Evolutionary conservation across 306 rosid genomes (phyloP), one percentile per base, ranked within the genome.

Genomic region (Gastrolobium bilobum): DNA sequence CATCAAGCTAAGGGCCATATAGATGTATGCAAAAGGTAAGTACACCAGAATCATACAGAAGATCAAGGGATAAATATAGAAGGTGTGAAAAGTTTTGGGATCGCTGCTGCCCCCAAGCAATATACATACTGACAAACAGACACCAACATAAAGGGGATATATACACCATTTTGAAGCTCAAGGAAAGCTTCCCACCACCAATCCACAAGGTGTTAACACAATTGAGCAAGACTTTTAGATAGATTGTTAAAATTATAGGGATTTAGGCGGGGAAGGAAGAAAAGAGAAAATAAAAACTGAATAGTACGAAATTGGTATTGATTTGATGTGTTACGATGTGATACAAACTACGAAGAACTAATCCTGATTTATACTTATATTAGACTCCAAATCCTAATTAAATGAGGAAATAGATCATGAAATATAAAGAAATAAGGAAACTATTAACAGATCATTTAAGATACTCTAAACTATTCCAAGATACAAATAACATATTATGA

Each of bases 141-240:
- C 38, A 73, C 70, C 66, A 3, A 66, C 65, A 75, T 15, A 34
- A 74, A 43, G 33, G 51, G 47, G 76, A 47, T 13, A 20, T 26
- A 48, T 20, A 54, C 31, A 70, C 81, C 11, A 60, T 47, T 70
- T 63, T 54, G 65, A 77, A 77, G 65, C 79, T 26, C 76, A 56
- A 69, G 11, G 64, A 54, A 53, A 26, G 69, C 40, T 46, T 37
- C 34, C 3, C 10, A 11, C 14, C 44, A 15, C 15, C 51, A 73
- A 42, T 20, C 43, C 72, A 60, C 26, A 13, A 26, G 65, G 30
- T 29, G 64, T 61, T 39, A 35, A 59, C 46, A 48, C 51, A 71
- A 50, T 33, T 38, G 73, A 70, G 8, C 63, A 50, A 51, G 8
- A 11, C 47, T 79, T 73, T 68, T 34, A 31, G 62, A 68, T 47